A percentile compares a stretch with the other conserved stretches of the same genome.
Evolutionary conservation across 176 grass and related monocot genomes (phyloP).

Genomic region (Triticum turgidum): DNA sequence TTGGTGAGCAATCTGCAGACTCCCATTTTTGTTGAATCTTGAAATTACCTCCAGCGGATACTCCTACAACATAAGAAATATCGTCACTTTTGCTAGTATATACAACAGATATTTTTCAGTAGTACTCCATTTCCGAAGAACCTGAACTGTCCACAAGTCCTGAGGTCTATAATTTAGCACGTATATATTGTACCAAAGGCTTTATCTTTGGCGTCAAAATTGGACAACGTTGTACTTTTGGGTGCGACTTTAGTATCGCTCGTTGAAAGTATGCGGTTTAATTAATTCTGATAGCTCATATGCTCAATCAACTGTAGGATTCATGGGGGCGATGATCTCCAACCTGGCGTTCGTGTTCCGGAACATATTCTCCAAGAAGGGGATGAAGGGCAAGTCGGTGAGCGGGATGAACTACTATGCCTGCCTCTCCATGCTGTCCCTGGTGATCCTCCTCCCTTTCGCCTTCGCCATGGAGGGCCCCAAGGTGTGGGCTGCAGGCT

Average conservation of each 20-base stretch:
- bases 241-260: neutral
- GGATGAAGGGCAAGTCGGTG: conserved; percentile 92
- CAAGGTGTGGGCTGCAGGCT: conserved; percentile 90
- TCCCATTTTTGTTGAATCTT: neutral
- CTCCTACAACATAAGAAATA: conserved; percentile 18
- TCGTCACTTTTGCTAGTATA: neutral
- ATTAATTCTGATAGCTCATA: too few relatives aligned
- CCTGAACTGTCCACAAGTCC: neutral
- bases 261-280: neutral
- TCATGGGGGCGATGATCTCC: conserved; percentile 97
- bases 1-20: conserved; percentile 39
- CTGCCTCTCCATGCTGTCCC: conserved; percentile 89
- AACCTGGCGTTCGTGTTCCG: conserved; percentile 92
- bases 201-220: neutral
- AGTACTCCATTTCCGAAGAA: neutral
- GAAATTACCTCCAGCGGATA: neutral
- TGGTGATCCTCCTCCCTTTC: conserved; percentile 85
- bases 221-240: neutral
- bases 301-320: conserved; percentile 40
- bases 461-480: conserved; percentile 90
- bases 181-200: neutral
- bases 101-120: neutral
- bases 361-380: conserved; percentile 95
- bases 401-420: conserved; percentile 99
- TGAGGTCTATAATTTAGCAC: conserved; percentile 1